Conservation (phyloP, 371 early-diverging fungal genomes). For the Coemansia sp. region DNA sequence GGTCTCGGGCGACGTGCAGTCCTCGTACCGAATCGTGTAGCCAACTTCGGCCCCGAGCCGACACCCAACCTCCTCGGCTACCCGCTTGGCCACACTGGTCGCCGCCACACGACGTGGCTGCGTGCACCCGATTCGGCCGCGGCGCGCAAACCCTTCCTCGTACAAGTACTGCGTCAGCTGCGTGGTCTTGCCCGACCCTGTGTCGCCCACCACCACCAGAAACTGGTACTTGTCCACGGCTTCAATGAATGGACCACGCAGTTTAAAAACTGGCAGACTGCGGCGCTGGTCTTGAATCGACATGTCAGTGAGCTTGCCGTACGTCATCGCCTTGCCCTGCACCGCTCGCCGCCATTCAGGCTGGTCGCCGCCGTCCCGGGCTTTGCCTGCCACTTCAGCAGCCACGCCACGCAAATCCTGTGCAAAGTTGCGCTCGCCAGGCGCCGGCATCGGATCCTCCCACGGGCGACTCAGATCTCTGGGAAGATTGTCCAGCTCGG, state of each 20-base stretch:
- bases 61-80: conserved; percentile 97
- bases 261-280: conserved; percentile 84
- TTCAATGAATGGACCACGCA: conserved; percentile 74
- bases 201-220: conserved; percentile 93
- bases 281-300: conserved; percentile 92
- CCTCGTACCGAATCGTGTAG: conserved; percentile 98
- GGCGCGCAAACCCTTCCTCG: conserved; percentile 84
- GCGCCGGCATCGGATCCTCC: conserved; percentile 91
- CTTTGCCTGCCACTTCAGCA: conserved; percentile 44
- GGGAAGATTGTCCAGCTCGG: conserved; percentile 84
- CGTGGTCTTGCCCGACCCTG: conserved; percentile 99
- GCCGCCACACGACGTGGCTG: conserved; percentile 99
- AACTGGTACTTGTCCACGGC: conserved; percentile 90
- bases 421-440: conserved; percentile 84
- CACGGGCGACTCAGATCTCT: conserved; percentile 87
- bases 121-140: conserved; percentile 96
- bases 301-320: conserved; percentile 85
- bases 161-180: conserved; percentile 99
- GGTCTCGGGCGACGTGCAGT: conserved; percentile 91
- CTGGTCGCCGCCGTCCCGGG: conserved; percentile 60
- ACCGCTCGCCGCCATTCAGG: conserved; percentile 94
- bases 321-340: conserved; percentile 85
- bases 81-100: conserved; percentile 98
- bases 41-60: conserved; percentile 95
- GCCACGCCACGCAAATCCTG: conserved; percentile 78